Percentiles rank a stretch among this genome's conserved stretches.
Evolutionary conservation across 768 basidiomycete genomes (phyloP).

Genomic region (Russula vinacea): DNA sequence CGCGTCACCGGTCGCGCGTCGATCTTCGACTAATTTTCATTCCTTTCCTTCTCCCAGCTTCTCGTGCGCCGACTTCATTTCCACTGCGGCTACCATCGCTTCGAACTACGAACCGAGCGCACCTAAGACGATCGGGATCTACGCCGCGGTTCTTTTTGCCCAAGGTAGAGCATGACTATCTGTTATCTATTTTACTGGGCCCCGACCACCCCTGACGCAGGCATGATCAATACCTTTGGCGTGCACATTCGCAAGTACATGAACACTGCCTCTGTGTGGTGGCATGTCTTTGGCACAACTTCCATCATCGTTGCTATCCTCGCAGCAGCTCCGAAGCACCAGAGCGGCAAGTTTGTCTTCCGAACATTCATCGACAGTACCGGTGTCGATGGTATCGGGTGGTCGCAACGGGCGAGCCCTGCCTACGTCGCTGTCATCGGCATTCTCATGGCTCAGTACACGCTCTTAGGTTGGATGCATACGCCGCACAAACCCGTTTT

Average conservation of each 20-base stretch:
- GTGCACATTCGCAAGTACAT: conserved; percentile 60
- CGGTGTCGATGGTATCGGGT: conserved; percentile 50
- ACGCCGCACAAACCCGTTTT: not conserved
- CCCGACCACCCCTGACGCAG: conserved; percentile 30
- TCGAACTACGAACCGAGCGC: conserved; percentile 57
- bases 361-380: conserved; percentile 67
- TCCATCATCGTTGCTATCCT: conserved; percentile 65
- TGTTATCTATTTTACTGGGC: not conserved
- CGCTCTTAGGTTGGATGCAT: conserved; percentile 51
- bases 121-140: conserved; percentile 61
- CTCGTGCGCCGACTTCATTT: conserved; percentile 64
- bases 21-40: not conserved
- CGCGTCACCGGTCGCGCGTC: not conserved
- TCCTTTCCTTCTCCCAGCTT: conserved; percentile 41
- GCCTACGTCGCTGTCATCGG: conserved; percentile 72
- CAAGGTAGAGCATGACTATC: conserved; percentile 43
- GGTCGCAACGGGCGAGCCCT: conserved; percentile 63
- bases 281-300: conserved; percentile 71
- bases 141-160: conserved; percentile 62
- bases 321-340: conserved; percentile 67
- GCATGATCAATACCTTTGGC: conserved; percentile 75
- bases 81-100: conserved; percentile 58
- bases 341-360: conserved; percentile 68
- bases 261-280: conserved; percentile 71
- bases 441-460: conserved; percentile 75